Base-by-base conservation (phyloP, 1,284 basidiomycete genomes). In the Malassezia sympodialis region DNA sequence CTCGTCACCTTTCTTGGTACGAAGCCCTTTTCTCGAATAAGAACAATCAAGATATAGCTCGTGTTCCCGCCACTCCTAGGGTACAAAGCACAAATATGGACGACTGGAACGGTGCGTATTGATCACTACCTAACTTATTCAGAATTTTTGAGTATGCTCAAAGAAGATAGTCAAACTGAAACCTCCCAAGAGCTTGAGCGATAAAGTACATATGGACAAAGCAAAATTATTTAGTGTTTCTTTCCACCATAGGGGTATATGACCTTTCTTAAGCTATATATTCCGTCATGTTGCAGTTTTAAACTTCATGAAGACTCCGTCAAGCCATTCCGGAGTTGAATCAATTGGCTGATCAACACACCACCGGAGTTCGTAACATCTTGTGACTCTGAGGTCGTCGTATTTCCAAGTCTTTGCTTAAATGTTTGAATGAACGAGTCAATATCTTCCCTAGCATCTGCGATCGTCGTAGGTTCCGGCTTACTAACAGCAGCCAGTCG, bases 11-110 rank as follows among this genome's bases (percentile, higher is more conserved):
- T 8, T 46, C 49, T 17, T 57, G 55, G 55, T 52, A 26, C 19
- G 55, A 57, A 12, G 55, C 42, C 14, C 45, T 57, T 11, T 57
- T 57, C 45, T 41, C 45, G 17, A 17, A 39, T 8, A 57, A 45
- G 34, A 12, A 8, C 19, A 24, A 21, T 19, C 37, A 11, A 4
- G 37, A 39, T 39, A 5, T 15, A 39, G 19, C 43, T 24, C 5
- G 10, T 15, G 15, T 24, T 10, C 26, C 17, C 3, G n/a, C 12
- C 6, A 7, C 24, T 32, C 17, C 27, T 4, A 30, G n/a, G 6
- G 43, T 39, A 2, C 19, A 39, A 21, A 39, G 37, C 37, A 39
- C 19, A 39, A 39, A 39, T 39, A 19, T 21, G 4, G 37, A 39
- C 21, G 37, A 19, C 19, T 39, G 37, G 37, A 15, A 39, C 37